phyloP scores from a whole-genome alignment of 1,284 basidiomycete species.

The Boletus semigastroideus region DNA sequence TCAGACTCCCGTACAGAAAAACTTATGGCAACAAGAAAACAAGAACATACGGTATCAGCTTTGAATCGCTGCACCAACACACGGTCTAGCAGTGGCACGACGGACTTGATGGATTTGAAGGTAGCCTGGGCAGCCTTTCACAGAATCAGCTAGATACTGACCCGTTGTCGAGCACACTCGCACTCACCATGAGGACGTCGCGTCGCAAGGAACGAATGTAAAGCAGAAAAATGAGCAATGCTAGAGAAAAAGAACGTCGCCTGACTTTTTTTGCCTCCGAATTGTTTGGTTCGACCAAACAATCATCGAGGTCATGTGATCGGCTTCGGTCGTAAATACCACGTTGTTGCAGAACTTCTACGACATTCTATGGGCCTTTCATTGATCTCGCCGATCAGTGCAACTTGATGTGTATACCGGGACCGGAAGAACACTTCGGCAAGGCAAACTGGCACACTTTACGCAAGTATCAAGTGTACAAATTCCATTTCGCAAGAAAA shows the following conservation, averaged over 20 bases:
- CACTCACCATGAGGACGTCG: slow-evolving; percentile 29
- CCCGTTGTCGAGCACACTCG: neutral
- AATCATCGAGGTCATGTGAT: slow-evolving; percentile 2
- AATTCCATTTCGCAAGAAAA: neutral
- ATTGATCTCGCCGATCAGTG: no score
- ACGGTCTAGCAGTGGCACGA: slow-evolving; percentile 93
- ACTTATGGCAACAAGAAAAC: slow-evolving; percentile 13
- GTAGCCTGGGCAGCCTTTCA: slow-evolving; percentile 73
- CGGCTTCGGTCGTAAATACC: neutral
- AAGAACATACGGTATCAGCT: slow-evolving; percentile 72
- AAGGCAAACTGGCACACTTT: neutral
- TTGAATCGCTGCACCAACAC: slow-evolving; percentile 98
- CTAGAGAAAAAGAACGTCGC: slow-evolving; percentile 16
- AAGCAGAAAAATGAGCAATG: slow-evolving; percentile 22
- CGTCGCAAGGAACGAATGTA: slow-evolving; percentile 1
- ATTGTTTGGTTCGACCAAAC: slow-evolving; percentile 28
- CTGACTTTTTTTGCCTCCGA: slow-evolving; percentile 21
- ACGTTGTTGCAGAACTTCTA: no score
- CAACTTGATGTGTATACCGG: neutral
- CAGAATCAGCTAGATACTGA: neutral
- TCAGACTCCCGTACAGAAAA: neutral
- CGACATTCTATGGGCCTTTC: neutral
- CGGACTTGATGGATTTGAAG: slow-evolving; percentile 92
- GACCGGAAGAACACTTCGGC: neutral
- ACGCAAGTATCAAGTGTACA: neutral